Conservation (phyloP, 2,329 filamentous ascomycete genomes). For the Talaromyces sp. region DNA sequence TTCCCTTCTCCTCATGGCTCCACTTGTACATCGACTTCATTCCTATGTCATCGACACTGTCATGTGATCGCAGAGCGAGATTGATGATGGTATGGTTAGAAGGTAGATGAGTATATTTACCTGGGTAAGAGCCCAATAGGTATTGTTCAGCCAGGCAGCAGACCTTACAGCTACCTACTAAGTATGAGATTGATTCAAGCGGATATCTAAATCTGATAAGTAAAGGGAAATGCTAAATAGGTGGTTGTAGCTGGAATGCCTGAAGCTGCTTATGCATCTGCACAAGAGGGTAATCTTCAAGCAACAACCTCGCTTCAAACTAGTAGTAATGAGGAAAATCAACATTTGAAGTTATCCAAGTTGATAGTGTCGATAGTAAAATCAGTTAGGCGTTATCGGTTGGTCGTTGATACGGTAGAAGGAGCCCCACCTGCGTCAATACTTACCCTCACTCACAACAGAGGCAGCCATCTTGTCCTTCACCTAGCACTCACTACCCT, state of each 20-base stretch:
- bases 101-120: too few relatives aligned
- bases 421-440: background rate
- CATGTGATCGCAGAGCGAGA: background rate
- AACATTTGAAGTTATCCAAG: background rate
- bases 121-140: too few relatives aligned
- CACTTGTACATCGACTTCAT: conserved; percentile 8
- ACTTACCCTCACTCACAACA: background rate
- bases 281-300: background rate
- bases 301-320: background rate
- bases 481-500: background rate
- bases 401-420: background rate
- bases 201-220: too few relatives aligned
- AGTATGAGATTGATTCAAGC: too few relatives aligned
- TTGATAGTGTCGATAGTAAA: background rate
- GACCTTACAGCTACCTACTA: too few relatives aligned
- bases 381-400: background rate
- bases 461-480: background rate
- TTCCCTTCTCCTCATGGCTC: background rate
- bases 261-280: background rate
- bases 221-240: too few relatives aligned
- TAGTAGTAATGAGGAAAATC: background rate
- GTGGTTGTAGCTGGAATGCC: background rate
- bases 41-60: background rate
- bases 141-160: too few relatives aligned
- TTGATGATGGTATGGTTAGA: too few relatives aligned